Base-by-base conservation (phyloP, 768 basidiomycete species). In the Auriscalpium orientale region DNA sequence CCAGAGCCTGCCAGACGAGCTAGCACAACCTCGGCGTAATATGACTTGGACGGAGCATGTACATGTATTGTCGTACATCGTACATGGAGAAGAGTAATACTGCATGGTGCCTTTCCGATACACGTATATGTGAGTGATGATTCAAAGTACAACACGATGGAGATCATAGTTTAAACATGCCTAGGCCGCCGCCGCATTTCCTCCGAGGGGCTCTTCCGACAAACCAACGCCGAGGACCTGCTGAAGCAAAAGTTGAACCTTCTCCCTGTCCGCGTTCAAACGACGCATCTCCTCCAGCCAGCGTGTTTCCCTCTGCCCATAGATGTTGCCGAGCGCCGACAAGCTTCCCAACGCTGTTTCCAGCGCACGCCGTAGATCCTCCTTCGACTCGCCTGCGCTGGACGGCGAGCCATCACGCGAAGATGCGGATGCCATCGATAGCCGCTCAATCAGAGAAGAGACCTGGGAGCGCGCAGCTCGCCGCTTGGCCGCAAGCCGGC, bases 211-310 rank as follows among this genome's bases (percentile, higher is more conserved):
- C 46, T 48, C 28, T 13, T 48, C 46, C 21, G 28, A 33, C 3
- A 33, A 33, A 8, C 21, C 21, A 16, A 56, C 60, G 44, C 70
- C 79, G 20, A 89, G 70, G 4, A 85, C 80, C 68, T 90, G 87
- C 61, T 72, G 73, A 49, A 91, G 69, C 44, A 90, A 68, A 53
- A 87, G 60, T 60, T 85, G 83, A 3, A 90, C 81, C 16, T 76
- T 69, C 63, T 87, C 84, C 13, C 86, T 74, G 55, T 91, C 89
- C 33, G 84, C 82, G 49, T 75, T 72, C 55, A 87, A 74, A 56
- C 79, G 73, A 22, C 75, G 68, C 78, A 89, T 83, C 70, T 89
- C 88, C 15, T 87, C 84, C 40, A 75, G 69, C 82, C 87, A 87
- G 44, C 88, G 73, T 49, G 77, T 75, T 65, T 86, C 87, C 16